Base-by-base conservation (phyloP, 139 green algal genomes). In the Pleodorina starrii region DNA sequence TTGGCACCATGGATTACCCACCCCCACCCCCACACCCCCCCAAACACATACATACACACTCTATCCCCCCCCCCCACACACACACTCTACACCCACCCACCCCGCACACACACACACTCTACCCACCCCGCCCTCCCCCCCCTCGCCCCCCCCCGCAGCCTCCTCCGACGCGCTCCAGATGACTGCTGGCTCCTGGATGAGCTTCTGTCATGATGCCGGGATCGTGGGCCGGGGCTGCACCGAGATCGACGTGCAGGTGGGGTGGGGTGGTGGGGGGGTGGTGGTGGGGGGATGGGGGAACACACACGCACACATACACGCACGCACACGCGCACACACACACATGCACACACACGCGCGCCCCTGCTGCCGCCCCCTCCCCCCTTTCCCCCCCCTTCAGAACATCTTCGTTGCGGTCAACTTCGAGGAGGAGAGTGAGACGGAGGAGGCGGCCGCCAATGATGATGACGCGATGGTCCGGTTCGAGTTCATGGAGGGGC, bases 381-480 rank as follows among this genome's bases (percentile, higher is more conserved):
- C n/a, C n/a, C n/a, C n/a, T n/a, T n/a, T n/a, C n/a, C n/a, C n/a
- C n/a, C n/a, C n/a, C n/a, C n/a, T 12, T 21, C 74, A 90, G 84
- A 92, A 71, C 48, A 90, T 94, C 68, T 94, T 94, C 54, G 71
- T 94, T 2, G 85, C 90, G 23, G 88, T 91, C 51, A 94, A 94
- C 68, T 95, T 94, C 43, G 92, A 95, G 85, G 91, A 94, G 78
- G 92, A 92, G 48, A 71, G 7, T 1, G 76, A 84, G 25, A 78
- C 69, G 35, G 54, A 42, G 59, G 88, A 93, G 84, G 44, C 80
- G 29, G 85, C 91, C 14, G 92, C 84, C 10, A 94, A 93, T 46
- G 90, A 93, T 42, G 92, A 94, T 50, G 85, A 93, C 77, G 92
- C 90, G 27, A 92, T 94, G 76, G 86, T 94, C 46, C 80, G 90